Evolutionary conservation across 2,329 filamentous ascomycete species (phyloP).

Genomic region (Talaromyces sp.): DNA sequence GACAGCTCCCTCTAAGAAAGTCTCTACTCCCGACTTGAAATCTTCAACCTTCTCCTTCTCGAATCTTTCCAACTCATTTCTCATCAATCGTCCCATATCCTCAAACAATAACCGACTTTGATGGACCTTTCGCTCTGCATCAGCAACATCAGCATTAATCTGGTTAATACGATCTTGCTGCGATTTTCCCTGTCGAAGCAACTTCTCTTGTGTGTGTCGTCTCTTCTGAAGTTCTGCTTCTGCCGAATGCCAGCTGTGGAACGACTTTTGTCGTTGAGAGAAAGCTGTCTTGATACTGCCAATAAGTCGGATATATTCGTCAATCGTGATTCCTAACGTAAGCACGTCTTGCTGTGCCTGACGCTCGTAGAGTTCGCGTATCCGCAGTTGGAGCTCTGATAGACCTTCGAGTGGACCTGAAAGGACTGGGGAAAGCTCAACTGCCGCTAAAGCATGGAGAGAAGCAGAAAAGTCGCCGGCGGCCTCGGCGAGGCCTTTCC

Average conservation of each 20-base stretch:
- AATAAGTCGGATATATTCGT: conserved; percentile 96
- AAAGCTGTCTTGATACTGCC: conserved; percentile 94
- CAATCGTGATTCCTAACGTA: conserved; percentile 94
- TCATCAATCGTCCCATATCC: conserved; percentile 94
- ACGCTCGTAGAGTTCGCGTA: conserved; percentile 90
- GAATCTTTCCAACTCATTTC: conserved; percentile 85
- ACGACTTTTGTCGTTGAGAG: conserved; percentile 87
- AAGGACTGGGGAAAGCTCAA: conserved; percentile 85
- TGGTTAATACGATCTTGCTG: conserved; percentile 95
- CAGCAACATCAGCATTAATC: conserved; percentile 87
- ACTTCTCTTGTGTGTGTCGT: conserved; percentile 84
- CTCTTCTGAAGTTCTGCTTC: conserved; percentile 90
- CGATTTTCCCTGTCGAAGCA: conserved; percentile 89
- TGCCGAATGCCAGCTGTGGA: conserved; percentile 88
- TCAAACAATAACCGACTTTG: conserved; percentile 88
- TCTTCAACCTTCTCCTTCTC: conserved; percentile 98
- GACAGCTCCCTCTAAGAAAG: conserved; percentile 92
- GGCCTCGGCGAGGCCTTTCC: conserved; percentile 89
- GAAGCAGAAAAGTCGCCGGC: conserved; percentile 91
- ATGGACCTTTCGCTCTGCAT: conserved; percentile 89
- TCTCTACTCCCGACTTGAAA: conserved; percentile 97
- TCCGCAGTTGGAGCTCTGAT: conserved; percentile 89
- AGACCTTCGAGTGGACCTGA: conserved; percentile 87
- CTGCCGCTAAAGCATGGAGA: conserved; percentile 85
- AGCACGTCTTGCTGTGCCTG: conserved; percentile 96